Conservation (phyloP, 495 filamentous ascomycete genomes). For the Podospora pseudocomata region DNA sequence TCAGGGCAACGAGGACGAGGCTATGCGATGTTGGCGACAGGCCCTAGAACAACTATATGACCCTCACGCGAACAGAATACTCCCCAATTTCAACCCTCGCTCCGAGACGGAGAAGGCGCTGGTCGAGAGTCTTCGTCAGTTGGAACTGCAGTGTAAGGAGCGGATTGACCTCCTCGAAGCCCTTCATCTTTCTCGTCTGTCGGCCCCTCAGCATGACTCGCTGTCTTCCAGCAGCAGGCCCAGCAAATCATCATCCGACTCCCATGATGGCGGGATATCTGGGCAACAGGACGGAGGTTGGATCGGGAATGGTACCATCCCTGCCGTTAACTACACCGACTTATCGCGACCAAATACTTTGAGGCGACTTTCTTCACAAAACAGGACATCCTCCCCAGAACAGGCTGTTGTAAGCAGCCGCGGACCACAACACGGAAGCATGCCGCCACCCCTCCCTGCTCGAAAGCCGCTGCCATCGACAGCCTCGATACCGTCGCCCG, state of each 20-base stretch:
- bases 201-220: conserved; percentile 41
- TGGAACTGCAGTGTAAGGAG: conserved; percentile 93
- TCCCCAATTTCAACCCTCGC: conserved; percentile 65
- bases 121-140: conserved; percentile 70
- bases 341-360: conserved; percentile 68
- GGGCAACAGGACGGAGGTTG: conserved; percentile 47
- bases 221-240: conserved; percentile 5
- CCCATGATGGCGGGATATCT: conserved; percentile 28
- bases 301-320: conserved; percentile 79
- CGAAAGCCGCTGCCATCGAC: conserved; percentile 21
- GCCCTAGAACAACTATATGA: conserved; percentile 90
- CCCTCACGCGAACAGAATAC: conserved; percentile 72
- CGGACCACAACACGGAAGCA: conserved; percentile 18
- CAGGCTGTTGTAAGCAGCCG: conserved; percentile 30
- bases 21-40: conserved; percentile 84
- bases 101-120: conserved; percentile 83
- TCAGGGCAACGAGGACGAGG: conserved; percentile 89
- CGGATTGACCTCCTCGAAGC: conserved; percentile 85
- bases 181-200: conserved; percentile 68
- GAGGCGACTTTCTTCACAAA: conserved; percentile 50
- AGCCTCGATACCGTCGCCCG: conserved; percentile 23
- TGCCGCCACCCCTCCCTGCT: conserved; percentile 34
- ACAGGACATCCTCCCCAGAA: conserved; percentile 51
- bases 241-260: conserved; percentile 18
- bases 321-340: conserved; percentile 71